Percentiles rank a stretch among this genome's conserved stretches.
These are phyloP conservation scores for Lithospermum erythrorhizon DNA, from an alignment of 257 asterid species.

Conservation along the genomic window DNA sequence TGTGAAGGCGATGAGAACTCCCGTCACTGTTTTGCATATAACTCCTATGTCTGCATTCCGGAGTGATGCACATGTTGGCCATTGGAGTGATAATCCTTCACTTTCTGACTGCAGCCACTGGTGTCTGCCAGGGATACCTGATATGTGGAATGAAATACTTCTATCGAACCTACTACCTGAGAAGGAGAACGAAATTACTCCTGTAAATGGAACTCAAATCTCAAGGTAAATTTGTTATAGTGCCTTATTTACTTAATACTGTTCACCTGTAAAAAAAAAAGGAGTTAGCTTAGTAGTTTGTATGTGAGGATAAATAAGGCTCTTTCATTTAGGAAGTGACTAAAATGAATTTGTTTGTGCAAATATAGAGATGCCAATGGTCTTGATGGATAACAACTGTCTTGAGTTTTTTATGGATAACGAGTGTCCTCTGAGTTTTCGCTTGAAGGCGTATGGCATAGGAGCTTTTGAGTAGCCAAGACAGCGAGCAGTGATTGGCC, in stretches of 20 bases:
- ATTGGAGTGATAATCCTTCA: conserved; percentile 58
- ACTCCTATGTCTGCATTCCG: conserved; percentile 64
- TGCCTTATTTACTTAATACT: neutral
- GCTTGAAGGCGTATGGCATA: neutral
- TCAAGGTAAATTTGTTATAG: neutral
- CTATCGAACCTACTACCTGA: conserved; percentile 32
- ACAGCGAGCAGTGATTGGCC: neutral
- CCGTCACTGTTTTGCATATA: conserved; percentile 49
- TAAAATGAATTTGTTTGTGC: neutral
- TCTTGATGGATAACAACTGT: no score
- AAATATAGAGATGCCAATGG: neutral
- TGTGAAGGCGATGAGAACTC: conserved; percentile 45
- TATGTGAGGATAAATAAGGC: no score
- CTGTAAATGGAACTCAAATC: neutral
- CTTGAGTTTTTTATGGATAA: neutral
- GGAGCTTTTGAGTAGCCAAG: neutral
- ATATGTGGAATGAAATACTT: conserved; percentile 59
- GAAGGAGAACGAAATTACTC: conserved; percentile 6
- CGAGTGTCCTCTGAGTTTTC: neutral
- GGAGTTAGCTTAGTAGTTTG: no score
- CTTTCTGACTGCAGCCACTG: conserved; percentile 74
- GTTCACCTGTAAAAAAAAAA: neutral
- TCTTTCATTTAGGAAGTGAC: no score
- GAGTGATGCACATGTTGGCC: conserved; percentile 80
- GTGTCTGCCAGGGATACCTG: conserved; percentile 82